Conservation (phyloP, 2,329 filamentous ascomycete species). For the Byssochlamys sp. region DNA sequence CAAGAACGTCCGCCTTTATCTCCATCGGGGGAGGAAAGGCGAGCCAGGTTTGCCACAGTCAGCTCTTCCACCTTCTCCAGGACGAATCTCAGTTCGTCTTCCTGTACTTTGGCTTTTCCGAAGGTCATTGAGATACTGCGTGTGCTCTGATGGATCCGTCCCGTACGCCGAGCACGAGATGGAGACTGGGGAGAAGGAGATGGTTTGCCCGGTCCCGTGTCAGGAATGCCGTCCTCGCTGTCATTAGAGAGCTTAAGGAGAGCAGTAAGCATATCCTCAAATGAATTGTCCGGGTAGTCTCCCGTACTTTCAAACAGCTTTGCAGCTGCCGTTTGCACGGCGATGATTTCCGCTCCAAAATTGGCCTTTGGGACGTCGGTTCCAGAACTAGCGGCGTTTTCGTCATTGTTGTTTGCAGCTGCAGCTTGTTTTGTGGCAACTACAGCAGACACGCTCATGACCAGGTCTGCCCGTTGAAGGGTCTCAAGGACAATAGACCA, state of each 20-base stretch:
- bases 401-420: slow-evolving; percentile 17
- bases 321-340: slow-evolving; percentile 77
- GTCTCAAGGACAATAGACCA: slow-evolving; percentile 91
- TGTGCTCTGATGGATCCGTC: slow-evolving; percentile 27
- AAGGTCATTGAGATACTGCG: slow-evolving; percentile 33
- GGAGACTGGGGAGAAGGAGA: slow-evolving; percentile 35
- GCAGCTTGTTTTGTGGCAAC: slow-evolving; percentile 18
- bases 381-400: slow-evolving; percentile 15
- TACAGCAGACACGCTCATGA: slow-evolving; percentile 47
- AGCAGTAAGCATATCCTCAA: slow-evolving; percentile 65
- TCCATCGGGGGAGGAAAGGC: slow-evolving; percentile 58
- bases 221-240: slow-evolving; percentile 33
- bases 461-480: slow-evolving; percentile 81
- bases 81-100: slow-evolving; percentile 44
- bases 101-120: slow-evolving; percentile 32
- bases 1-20: slow-evolving; percentile 59
- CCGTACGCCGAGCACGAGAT: slow-evolving; percentile 15
- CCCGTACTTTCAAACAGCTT: slow-evolving; percentile 84
- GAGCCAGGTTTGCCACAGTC: slow-evolving; percentile 62
- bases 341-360: slow-evolving; percentile 70
- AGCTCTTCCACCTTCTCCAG: slow-evolving; percentile 65
- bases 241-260: slow-evolving; percentile 59
- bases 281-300: slow-evolving; percentile 77
- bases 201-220: slow-evolving; percentile 42
- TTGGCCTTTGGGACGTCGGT: slow-evolving; percentile 49